Evolutionary conservation across 306 rosid genomes (phyloP), one percentile per base, ranked within the genome.

Genomic region (Rosa lucieae): DNA sequence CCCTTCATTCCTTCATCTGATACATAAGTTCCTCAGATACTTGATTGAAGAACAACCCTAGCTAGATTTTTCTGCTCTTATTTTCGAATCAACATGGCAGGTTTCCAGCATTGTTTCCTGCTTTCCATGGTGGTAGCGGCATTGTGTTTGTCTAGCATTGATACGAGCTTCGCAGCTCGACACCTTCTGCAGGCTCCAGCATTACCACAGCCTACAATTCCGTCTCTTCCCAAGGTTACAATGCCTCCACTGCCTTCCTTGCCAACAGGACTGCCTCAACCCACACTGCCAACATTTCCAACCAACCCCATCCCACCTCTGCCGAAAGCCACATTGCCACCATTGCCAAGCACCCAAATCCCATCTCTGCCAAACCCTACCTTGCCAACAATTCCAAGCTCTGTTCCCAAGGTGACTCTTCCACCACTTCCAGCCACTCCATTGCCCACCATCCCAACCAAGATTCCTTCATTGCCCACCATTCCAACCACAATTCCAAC

Each of bases 181-280:
- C 74, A 74, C 72, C 85, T 86, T n/a, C 40, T 86, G 47, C 80
- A 72, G 48, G 73, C 84, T 78, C 39, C 67, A 12, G 81, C 85
- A 78, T 74, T 77, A 13, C 66, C 85, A 18, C 67, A 26, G 52
- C 85, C 85, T 56, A 46, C 76, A 35, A 67, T 83, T 5, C 83
- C 83, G 7, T 62, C 78, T 11, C 53, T 61, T 53, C 82, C 83
- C 6, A 43, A 65, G 43, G 67, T 69, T 46, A 78, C 84, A 23
- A 48, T 77, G 32, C 83, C 82, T 11, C 40, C 70, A 21, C 1
- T 76, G 5, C 83, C 82, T 18, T 48, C 78, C 11, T 48, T 72
- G 39, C 82, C 68, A 12, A 29, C 43, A 58, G 35, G 35, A 29
- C 68, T 63, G 8, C 67, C 86, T 48, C 58, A 61, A 20, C 26